Conservation (phyloP, 2,329 filamentous ascomycete species). For the Aspergillus pseudoterreus region DNA sequence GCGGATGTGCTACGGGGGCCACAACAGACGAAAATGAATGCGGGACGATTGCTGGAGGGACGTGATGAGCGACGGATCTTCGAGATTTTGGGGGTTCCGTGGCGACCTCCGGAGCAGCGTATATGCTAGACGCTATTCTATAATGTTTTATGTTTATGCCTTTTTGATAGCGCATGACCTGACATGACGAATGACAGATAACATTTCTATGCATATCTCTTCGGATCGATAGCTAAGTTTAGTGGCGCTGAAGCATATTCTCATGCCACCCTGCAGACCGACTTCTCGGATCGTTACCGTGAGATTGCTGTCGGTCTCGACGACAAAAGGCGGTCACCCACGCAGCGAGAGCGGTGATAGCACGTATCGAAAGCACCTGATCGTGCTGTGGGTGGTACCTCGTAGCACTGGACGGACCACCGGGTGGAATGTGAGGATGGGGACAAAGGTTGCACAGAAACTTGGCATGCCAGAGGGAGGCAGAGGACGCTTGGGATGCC, state of each 20-base stretch:
- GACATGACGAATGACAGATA: conserved; percentile 9
- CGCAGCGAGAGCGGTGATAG: background rate
- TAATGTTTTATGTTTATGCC: no score
- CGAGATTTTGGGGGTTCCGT: conserved; percentile 37
- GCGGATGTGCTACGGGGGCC: conserved; percentile 51
- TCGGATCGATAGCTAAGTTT: background rate
- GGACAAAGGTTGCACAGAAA: background rate
- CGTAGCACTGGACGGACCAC: background rate
- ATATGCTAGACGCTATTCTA: conserved; percentile 54
- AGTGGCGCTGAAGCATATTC: conserved; percentile 1
- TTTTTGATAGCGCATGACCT: conserved; percentile 18
- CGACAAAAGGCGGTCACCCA: background rate
- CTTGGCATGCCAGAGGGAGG: background rate
- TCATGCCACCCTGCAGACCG: conserved; percentile 9
- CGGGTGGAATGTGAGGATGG: background rate
- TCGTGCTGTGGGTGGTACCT: background rate
- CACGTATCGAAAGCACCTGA: background rate
- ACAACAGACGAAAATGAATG: conserved; percentile 12
- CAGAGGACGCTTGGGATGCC: no score
- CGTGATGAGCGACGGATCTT: conserved; percentile 18
- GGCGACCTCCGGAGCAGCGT: conserved; percentile 72
- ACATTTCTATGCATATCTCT: conserved; percentile 5
- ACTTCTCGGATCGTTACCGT: conserved; percentile 7
- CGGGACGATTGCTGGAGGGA: conserved; percentile 17
- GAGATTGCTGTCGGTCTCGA: conserved; percentile 1